Conservation (phyloP, 2,329 filamentous ascomycete species). For the Colletotrichum sidae region DNA sequence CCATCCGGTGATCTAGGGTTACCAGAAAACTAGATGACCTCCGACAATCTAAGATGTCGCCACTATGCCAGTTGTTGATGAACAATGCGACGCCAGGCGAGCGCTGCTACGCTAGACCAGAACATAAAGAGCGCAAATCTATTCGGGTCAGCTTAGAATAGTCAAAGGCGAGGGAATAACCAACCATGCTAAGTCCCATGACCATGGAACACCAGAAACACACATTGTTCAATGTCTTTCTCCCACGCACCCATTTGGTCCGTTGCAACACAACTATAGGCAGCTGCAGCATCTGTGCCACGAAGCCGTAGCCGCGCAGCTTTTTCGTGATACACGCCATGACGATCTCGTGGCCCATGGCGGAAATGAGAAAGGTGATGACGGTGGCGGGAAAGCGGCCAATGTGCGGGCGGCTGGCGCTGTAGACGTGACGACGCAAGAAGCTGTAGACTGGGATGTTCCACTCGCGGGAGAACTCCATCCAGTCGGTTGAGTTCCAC, state of each 20-base stretch:
- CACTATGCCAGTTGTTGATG: not conserved
- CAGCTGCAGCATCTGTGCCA: conserved; percentile 96
- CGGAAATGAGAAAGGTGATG: conserved; percentile 91
- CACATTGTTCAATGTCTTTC: conserved; percentile 85
- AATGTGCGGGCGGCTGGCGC: conserved; percentile 80
- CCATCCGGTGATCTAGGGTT: too few relatives aligned
- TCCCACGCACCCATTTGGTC: conserved; percentile 78
- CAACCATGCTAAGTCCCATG: conserved; percentile 81
- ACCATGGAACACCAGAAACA: conserved; percentile 96
- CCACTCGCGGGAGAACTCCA: conserved; percentile 97
- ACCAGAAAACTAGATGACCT: too few relatives aligned
- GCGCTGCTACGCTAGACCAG: conserved; percentile 51
- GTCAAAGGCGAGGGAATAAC: conserved; percentile 47
- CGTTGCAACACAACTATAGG: conserved; percentile 94
- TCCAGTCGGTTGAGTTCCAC: conserved; percentile 87
- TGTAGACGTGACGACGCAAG: conserved; percentile 93
- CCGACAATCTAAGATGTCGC: too few relatives aligned
- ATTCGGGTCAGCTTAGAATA: conserved; percentile 32
- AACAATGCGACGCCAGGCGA: not conserved
- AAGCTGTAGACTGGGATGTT: conserved; percentile 98
- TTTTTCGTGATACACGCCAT: conserved; percentile 99
- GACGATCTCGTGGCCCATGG: conserved; percentile 91
- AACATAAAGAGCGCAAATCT: conserved; percentile 68
- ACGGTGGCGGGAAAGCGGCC: conserved; percentile 83
- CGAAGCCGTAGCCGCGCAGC: conserved; percentile 90